Conservation (phyloP, 1,139 yeast species). For the Blastobotrys buckinghamii region DNA sequence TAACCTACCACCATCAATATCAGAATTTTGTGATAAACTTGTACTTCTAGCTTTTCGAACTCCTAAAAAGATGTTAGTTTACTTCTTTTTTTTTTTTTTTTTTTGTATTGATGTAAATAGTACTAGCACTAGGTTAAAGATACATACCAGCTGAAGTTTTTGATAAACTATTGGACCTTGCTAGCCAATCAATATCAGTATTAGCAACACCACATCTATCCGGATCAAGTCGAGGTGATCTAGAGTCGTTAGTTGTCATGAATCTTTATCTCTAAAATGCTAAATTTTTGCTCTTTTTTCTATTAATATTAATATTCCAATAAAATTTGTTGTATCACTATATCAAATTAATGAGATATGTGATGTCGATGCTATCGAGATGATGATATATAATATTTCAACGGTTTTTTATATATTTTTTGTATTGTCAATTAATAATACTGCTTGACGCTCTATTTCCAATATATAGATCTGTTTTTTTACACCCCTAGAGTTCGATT, state of each 20-base stretch:
- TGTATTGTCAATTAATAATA: no score
- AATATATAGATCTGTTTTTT: no score
- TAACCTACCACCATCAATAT: background rate
- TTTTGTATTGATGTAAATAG: no score
- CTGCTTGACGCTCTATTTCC: no score
- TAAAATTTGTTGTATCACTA: no score
- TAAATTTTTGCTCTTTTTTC: background rate
- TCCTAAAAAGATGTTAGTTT: background rate
- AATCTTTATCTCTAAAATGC: background rate
- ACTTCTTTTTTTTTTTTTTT: background rate
- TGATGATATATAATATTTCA: no score
- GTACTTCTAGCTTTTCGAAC: conserved; percentile 3
- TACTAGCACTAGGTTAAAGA: background rate
- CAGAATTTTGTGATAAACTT: background rate
- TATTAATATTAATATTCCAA: no score
- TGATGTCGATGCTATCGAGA: no score
- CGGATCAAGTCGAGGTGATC: conserved; percentile 3
- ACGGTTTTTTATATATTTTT: no score
- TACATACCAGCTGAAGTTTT: conserved; percentile 36
- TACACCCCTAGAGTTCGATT: no score
- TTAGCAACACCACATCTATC: conserved; percentile 49
- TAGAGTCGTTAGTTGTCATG: background rate
- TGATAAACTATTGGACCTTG: conserved; percentile 48
- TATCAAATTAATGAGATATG: no score
- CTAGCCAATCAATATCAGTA: conserved; percentile 73